phyloP scores from a whole-genome alignment of 495 filamentous ascomycete species.

The Cercophora newfieldiana region DNA sequence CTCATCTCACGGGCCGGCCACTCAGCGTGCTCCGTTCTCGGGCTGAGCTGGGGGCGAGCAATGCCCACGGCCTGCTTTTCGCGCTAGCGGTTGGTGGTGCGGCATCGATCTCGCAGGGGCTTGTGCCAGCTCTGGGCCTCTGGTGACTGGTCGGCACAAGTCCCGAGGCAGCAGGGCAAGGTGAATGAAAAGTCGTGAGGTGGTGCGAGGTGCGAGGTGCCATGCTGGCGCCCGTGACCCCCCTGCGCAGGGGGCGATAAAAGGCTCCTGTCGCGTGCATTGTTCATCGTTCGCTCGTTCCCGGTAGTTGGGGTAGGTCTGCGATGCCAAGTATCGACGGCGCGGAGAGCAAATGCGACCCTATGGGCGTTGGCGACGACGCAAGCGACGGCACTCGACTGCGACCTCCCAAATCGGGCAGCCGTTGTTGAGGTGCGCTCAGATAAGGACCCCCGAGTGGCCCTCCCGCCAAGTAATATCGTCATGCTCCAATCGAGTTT shows the following conservation, averaged over 20 bases:
- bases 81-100: neutral
- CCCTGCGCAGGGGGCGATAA: neutral
- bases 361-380: neutral
- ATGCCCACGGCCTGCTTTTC: neutral
- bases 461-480: conserved; percentile 4
- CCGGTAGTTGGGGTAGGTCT: conserved; percentile 13
- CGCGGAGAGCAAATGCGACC: neutral
- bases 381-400: conserved; percentile 14
- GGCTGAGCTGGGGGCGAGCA: neutral
- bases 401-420: conserved; percentile 33
- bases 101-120: no score
- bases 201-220: no score
- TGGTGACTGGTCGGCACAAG: no score
- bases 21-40: neutral
- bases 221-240: no score
- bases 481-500: neutral
- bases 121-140: no score
- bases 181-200: no score
- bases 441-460: neutral
- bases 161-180: neutral
- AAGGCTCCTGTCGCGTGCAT: conserved; percentile 6
- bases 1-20: conserved; percentile 8
- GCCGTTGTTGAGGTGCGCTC: conserved; percentile 11
- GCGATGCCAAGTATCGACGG: conserved; percentile 6
- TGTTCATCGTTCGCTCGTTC: neutral